Conservation (phyloP, 2,329 filamentous ascomycete genomes). For the Periconia sp. region DNA sequence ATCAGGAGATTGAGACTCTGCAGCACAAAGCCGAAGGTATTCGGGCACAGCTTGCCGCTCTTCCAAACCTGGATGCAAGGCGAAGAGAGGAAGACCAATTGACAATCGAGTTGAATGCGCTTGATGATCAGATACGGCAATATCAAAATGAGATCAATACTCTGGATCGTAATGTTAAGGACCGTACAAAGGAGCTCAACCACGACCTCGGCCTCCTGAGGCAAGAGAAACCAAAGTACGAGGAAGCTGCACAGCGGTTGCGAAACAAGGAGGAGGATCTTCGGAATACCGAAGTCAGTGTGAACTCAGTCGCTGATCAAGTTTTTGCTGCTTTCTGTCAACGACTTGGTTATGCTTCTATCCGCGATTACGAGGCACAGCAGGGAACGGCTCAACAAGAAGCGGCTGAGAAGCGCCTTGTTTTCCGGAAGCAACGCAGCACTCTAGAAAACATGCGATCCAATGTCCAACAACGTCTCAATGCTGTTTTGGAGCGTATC, state of each 20-base stretch:
- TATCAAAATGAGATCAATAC: conserved; percentile 75
- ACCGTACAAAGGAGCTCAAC: conserved; percentile 80
- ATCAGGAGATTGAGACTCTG: conserved; percentile 85
- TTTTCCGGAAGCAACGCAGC: conserved; percentile 78
- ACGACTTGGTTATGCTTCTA: conserved; percentile 81
- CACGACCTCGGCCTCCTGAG: conserved; percentile 72
- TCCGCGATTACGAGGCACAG: conserved; percentile 89
- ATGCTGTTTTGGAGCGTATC: conserved; percentile 70
- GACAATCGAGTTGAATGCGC: conserved; percentile 74
- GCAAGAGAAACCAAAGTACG: conserved; percentile 76
- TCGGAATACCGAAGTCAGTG: conserved; percentile 60
- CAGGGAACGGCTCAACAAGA: conserved; percentile 93
- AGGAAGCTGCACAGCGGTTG: conserved; percentile 70
- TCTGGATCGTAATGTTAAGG: conserved; percentile 79
- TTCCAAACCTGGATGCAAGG: conserved; percentile 77
- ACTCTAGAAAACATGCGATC: conserved; percentile 62
- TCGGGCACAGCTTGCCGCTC: conserved; percentile 72
- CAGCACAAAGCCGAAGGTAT: conserved; percentile 74
- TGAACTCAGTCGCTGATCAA: conserved; percentile 82
- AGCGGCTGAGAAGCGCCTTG: conserved; percentile 79
- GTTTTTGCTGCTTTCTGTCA: conserved; percentile 85
- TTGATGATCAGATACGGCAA: conserved; percentile 74
- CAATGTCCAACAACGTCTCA: conserved; percentile 71
- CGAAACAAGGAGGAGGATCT: conserved; percentile 62
- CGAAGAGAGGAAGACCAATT: conserved; percentile 78